phyloP scores from a whole-genome alignment of 2,329 filamentous ascomycete genomes.

The Bipolaris cookei region DNA sequence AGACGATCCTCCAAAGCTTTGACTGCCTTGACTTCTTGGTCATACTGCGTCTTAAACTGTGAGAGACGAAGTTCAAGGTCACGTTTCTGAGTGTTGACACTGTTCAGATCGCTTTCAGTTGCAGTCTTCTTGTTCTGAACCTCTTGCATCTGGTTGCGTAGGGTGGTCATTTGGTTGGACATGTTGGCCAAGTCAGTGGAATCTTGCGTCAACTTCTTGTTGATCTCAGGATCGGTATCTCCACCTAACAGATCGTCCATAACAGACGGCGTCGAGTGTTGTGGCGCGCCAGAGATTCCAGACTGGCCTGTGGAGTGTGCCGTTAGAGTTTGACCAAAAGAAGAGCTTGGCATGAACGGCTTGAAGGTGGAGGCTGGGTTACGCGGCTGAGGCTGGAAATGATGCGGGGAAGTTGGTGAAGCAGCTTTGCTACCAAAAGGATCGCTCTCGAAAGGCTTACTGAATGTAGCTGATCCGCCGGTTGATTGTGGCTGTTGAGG shows the following conservation, averaged over 20 bases:
- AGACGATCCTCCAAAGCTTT: slow-evolving; percentile 85
- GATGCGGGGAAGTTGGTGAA: slow-evolving; percentile 60
- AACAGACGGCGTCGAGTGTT: slow-evolving; percentile 53
- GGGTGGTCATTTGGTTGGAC: slow-evolving; percentile 89
- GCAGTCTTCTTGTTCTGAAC: slow-evolving; percentile 81
- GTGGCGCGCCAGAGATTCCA: slow-evolving; percentile 52
- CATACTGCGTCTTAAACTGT: slow-evolving; percentile 86
- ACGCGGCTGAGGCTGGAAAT: slow-evolving; percentile 55
- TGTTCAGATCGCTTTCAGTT: slow-evolving; percentile 81
- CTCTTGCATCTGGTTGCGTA: slow-evolving; percentile 93
- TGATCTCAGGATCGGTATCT: slow-evolving; percentile 86
- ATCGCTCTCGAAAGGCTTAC: slow-evolving; percentile 59
- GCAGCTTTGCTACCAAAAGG: slow-evolving; percentile 65
- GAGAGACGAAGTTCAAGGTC: slow-evolving; percentile 89
- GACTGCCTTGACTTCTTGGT: slow-evolving; percentile 89
- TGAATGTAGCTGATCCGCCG: slow-evolving; percentile 67
- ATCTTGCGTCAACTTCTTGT: slow-evolving; percentile 85
- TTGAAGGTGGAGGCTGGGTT: slow-evolving; percentile 69
- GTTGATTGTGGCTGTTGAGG: slow-evolving; percentile 70
- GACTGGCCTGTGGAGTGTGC: slow-evolving; percentile 76
- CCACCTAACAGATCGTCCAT: slow-evolving; percentile 83
- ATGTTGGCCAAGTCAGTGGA: slow-evolving; percentile 93
- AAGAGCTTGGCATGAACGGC: slow-evolving; percentile 89
- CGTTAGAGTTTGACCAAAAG: slow-evolving; percentile 84
- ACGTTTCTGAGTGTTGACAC: slow-evolving; percentile 84